Evolutionary conservation across 495 filamentous ascomycete species (phyloP), one percentile per base, ranked within the genome.

Genomic region (Ramalina intermedia): DNA sequence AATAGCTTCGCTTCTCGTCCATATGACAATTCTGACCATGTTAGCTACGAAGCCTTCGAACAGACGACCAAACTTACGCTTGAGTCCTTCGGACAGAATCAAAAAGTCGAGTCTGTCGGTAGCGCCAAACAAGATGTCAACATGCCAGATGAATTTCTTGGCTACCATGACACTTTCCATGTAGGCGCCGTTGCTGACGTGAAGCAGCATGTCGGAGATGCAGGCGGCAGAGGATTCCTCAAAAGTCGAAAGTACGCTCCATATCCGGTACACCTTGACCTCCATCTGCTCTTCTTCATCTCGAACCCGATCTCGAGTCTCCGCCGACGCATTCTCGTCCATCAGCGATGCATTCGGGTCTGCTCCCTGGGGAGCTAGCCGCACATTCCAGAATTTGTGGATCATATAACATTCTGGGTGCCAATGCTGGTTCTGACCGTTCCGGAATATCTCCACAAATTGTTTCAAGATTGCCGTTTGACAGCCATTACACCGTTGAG

Each of bases 381-480:
- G 80, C 37, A 99, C 93, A 61, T 95, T 99, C 93, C 93, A 99
- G 67, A 96, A 99, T 61, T 99, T 99, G 65, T 99, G 93, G 39
- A 99, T 99, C 91, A 96, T 99, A 63, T 99, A 99, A 65, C 93
- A 99, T 63, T 99, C 93, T 3, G 93, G 93, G 60, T 99, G 93
- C 93, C 93, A 99, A 58, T 99, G 93, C 61, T 99, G 93, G 60
- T 96, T 94, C 61, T 93, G 81, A 0, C 91, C 90, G 63, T 96
- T 96, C 43, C 93, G 79, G 65, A 88, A 96, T 51, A 99, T 96
- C 64, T 99, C 91, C 23, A 99, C 93, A 59, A 99, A 99, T 61
- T 99, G 93, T 66, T 99, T 99, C 18, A 99, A 71, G 48, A 99
- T 99, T n/a, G 91, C 83, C 5, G 87, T 95, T 53, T 94, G 87